A percentile compares a stretch with the other conserved stretches of the same genome.
Conservation (phyloP, 257 asterid genomes). For the Solanum tarapatanum region DNA sequence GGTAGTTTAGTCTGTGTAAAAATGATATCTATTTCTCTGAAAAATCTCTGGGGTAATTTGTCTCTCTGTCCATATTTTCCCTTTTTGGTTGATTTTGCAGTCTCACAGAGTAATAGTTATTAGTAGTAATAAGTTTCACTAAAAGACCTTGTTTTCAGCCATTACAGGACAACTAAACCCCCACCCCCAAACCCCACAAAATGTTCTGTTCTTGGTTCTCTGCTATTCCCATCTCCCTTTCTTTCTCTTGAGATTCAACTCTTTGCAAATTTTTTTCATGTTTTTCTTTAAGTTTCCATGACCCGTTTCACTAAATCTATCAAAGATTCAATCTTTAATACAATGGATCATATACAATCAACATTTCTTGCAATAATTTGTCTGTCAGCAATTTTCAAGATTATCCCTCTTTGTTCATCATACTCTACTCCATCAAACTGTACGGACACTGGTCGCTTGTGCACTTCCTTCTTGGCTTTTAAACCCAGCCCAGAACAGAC, state of each 20-base stretch:
- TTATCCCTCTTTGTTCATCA: conserved; percentile 14
- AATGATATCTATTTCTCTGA: conserved; percentile 20
- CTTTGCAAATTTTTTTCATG: background rate
- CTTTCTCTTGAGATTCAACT: conserved; percentile 6
- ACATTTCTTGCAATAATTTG: conserved; percentile 13
- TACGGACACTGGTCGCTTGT: conserved; percentile 62
- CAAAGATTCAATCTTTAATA: conserved; percentile 8
- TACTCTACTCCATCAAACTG: conserved; percentile 58
- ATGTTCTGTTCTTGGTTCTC: conserved; percentile 22
- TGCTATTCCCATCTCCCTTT: background rate
- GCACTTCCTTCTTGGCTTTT: conserved; percentile 82
- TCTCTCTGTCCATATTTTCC: conserved; percentile 5
- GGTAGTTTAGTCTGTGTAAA: conserved; percentile 12
- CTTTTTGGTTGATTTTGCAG: background rate
- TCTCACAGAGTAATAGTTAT: conserved; percentile 23
- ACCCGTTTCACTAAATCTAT: background rate
- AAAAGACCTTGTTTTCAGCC: background rate
- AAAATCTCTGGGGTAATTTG: conserved; percentile 15
- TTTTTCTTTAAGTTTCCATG: conserved; percentile 7
- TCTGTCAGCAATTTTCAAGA: conserved; percentile 2
- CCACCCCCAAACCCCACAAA: background rate
- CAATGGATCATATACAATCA: conserved; percentile 28
- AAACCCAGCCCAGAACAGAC: conserved; percentile 54
- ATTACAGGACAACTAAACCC: conserved; percentile 24
- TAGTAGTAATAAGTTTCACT: conserved; percentile 11